Evolutionary conservation across 2,329 filamentous ascomycete species (phyloP).

Genomic region (Aspergillus tanneri): DNA sequence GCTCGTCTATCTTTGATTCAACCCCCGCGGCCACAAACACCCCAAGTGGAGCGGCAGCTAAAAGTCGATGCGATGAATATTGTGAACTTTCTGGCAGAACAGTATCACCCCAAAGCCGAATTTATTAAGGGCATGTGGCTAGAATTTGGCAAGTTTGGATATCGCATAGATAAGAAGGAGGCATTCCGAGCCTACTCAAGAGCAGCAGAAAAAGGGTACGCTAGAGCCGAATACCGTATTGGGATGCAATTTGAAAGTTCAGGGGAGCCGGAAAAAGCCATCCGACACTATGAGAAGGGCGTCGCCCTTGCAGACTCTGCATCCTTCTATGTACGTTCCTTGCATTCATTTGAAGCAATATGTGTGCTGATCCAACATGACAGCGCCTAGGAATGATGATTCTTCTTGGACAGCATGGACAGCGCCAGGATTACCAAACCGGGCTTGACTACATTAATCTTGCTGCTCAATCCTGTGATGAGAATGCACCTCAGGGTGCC

Average conservation of each 20-base stretch:
- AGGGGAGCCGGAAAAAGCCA: slow-evolving; percentile 85
- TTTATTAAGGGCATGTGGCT: slow-evolving; percentile 97
- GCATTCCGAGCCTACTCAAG: slow-evolving; percentile 83
- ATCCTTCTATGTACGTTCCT: slow-evolving; percentile 61
- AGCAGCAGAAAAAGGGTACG: slow-evolving; percentile 82
- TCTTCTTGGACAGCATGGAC: slow-evolving; percentile 87
- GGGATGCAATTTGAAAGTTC: slow-evolving; percentile 98
- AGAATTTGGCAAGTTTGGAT: slow-evolving; percentile 95
- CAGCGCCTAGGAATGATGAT: slow-evolving; percentile 97
- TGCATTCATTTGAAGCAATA: background rate
- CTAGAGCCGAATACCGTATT: slow-evolving; percentile 90
- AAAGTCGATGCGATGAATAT: slow-evolving; percentile 88
- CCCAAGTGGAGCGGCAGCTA: slow-evolving; percentile 83
- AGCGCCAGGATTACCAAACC: slow-evolving; percentile 73
- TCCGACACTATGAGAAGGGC: slow-evolving; percentile 84
- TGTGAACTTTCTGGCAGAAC: slow-evolving; percentile 82
- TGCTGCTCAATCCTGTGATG: slow-evolving; percentile 84
- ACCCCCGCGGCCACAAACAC: slow-evolving; percentile 69
- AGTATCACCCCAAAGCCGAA: slow-evolving; percentile 88
- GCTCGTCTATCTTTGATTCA: slow-evolving; percentile 62
- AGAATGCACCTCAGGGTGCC: slow-evolving; percentile 93
- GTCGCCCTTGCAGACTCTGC: slow-evolving; percentile 81
- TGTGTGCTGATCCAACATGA: slow-evolving; percentile 23
- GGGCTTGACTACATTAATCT: slow-evolving; percentile 80
- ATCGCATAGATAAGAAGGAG: slow-evolving; percentile 88